phyloP scores from a whole-genome alignment of 768 basidiomycete genomes.

The Amylocystis lapponica region DNA sequence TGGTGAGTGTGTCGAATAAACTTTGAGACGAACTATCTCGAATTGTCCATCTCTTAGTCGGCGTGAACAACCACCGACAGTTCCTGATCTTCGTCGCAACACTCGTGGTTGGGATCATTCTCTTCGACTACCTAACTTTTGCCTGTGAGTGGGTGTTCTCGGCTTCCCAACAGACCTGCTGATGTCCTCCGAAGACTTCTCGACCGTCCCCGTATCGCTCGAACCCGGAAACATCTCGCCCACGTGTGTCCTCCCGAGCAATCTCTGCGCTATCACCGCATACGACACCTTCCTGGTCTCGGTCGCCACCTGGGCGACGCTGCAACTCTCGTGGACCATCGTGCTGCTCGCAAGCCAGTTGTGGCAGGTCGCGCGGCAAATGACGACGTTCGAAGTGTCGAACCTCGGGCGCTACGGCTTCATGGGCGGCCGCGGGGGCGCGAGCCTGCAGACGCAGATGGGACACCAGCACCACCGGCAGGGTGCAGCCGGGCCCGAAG shows the following conservation, averaged over 20 bases:
- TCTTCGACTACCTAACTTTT: slow-evolving; percentile 82
- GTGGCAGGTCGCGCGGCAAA: slow-evolving; percentile 90
- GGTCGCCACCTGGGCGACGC: slow-evolving; percentile 78
- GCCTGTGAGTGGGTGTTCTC: slow-evolving; percentile 52
- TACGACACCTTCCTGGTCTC: slow-evolving; percentile 81
- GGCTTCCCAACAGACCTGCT: not conserved
- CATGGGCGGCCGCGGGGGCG: slow-evolving; percentile 88
- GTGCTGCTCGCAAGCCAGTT: slow-evolving; percentile 81
- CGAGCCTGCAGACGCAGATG: slow-evolving; percentile 66
- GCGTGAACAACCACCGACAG: slow-evolving; percentile 90
- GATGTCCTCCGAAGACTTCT: slow-evolving; percentile 60
- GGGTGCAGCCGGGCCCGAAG: slow-evolving; percentile 32
- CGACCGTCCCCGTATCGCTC: slow-evolving; percentile 34
- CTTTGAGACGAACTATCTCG: slow-evolving; percentile 1
- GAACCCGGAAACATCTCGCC: slow-evolving; percentile 37
- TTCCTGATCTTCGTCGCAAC: slow-evolving; percentile 90
- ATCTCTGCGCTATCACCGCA: slow-evolving; percentile 65
- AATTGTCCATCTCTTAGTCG: slow-evolving; percentile 45
- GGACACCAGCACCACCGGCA: slow-evolving; percentile 55
- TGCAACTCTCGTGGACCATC: slow-evolving; percentile 93
- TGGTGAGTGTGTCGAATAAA: slow-evolving; percentile 41
- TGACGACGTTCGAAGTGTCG: slow-evolving; percentile 94
- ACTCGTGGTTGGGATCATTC: slow-evolving; percentile 71
- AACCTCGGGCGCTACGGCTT: slow-evolving; percentile 94
- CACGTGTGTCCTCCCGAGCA: slow-evolving; percentile 61